Evolutionary conservation across 306 rosid genomes (phyloP).

Genomic region (Gynostemma pentaphyllum): DNA sequence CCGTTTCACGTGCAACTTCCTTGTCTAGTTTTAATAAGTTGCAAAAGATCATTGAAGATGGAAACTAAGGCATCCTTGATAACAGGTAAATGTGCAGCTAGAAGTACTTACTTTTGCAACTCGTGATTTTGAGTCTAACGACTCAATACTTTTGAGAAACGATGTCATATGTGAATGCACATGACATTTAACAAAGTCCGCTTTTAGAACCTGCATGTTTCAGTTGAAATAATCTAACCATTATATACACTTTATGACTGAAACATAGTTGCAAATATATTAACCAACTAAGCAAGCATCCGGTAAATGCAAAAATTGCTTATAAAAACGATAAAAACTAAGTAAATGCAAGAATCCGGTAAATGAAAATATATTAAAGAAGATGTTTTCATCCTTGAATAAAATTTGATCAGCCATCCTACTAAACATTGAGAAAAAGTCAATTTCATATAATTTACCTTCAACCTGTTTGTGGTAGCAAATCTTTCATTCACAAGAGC

Average conservation of each 20-base stretch:
- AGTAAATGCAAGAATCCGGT: background rate
- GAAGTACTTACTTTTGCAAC: constrained; percentile 52
- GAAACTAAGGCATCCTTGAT: background rate
- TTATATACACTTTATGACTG: background rate
- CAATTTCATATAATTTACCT: constrained; percentile 32
- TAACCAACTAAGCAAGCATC: background rate
- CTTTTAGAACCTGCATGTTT: constrained; percentile 50
- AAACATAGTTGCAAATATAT: background rate
- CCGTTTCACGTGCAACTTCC: background rate
- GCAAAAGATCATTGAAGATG: background rate
- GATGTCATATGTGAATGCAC: constrained; percentile 52
- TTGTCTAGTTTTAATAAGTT: background rate
- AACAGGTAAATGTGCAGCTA: background rate
- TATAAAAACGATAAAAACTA: background rate
- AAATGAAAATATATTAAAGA: too few relatives aligned
- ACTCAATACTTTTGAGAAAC: constrained; percentile 24
- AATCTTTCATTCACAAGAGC: constrained; percentile 70
- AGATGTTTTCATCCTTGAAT: background rate
- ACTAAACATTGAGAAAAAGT: background rate
- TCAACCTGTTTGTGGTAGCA: constrained; percentile 42
- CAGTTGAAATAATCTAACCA: constrained; percentile 7
- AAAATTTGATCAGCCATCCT: background rate
- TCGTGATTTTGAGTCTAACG: constrained; percentile 29
- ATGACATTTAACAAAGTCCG: constrained; percentile 72
- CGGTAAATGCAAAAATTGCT: background rate